These are phyloP conservation scores for Hemileia vastatrix DNA, from an alignment of 1,284 basidiomycete genomes.

Conservation along the genomic window DNA sequence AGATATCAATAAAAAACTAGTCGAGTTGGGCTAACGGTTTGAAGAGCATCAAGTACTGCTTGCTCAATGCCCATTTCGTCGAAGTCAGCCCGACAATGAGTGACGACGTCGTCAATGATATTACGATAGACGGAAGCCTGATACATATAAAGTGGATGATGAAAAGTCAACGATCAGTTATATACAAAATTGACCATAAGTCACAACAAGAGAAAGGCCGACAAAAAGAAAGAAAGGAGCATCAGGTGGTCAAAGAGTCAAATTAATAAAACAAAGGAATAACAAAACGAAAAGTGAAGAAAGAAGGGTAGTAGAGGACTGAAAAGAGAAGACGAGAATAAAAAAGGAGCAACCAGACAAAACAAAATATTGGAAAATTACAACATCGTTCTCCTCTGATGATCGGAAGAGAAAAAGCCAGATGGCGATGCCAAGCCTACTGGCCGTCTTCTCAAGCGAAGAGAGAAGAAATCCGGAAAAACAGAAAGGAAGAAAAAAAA, in stretches of 20 bases:
- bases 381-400: no score
- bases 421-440: not conserved
- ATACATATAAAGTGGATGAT: not conserved
- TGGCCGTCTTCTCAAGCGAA: no score
- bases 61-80: constrained; percentile 93
- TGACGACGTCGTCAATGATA: constrained; percentile 94
- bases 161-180: no score
- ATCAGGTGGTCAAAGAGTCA: not conserved
- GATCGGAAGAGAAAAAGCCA: not conserved
- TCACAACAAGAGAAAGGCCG: no score
- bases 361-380: no score
- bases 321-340: no score
- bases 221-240: not conserved
- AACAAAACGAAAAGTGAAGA: not conserved
- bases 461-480: not conserved
- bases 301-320: not conserved
- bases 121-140: constrained; percentile 84
- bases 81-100: constrained; percentile 80
- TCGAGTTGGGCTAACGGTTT: constrained; percentile 77
- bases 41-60: constrained; percentile 76
- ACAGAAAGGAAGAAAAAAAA: not conserved
- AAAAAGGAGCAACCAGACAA: no score
- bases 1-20: no score
- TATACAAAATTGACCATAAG: no score
- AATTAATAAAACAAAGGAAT: not conserved